Conservation (phyloP, 2,329 filamentous ascomycete species). For the Fusarium sp. region DNA sequence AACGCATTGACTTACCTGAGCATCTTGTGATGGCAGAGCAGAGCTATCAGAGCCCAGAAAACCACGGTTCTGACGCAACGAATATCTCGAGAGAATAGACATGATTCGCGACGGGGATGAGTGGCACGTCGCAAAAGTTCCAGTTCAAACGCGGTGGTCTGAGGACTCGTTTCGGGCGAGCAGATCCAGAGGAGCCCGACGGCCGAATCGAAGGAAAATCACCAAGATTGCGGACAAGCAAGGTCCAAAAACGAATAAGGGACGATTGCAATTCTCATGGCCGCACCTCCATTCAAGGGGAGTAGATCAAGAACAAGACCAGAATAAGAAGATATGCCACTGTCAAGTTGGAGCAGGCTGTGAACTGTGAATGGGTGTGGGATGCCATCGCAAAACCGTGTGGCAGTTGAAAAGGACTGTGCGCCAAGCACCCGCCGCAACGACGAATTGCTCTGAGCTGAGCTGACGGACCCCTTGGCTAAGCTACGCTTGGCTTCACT, state of each 20-base stretch:
- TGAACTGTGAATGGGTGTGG: constrained; percentile 33
- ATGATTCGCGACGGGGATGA: constrained; percentile 45
- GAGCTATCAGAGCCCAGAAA: constrained; percentile 66
- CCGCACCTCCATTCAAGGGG: constrained; percentile 18
- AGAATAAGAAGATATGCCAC: constrained; percentile 25
- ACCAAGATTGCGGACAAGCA: constrained; percentile 33
- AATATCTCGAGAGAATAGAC: constrained; percentile 49
- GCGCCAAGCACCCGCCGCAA: constrained; percentile 39
- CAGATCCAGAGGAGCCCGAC: constrained; percentile 18
- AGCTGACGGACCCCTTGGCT: constrained; percentile 36
- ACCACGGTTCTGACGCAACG: constrained; percentile 60
- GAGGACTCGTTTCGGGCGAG: constrained; percentile 17
- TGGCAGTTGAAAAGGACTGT: constrained; percentile 40
- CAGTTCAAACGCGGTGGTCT: constrained; percentile 29
- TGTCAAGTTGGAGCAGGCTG: constrained; percentile 38
- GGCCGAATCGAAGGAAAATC: constrained; percentile 12
- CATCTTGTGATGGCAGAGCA: constrained; percentile 63
- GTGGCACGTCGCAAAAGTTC: constrained; percentile 40
- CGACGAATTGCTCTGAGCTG: constrained; percentile 34
- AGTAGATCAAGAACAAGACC: constrained; percentile 3
- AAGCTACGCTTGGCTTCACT: constrained; percentile 30
- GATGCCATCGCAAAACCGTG: constrained; percentile 47
- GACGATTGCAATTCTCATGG: constrained; percentile 37
- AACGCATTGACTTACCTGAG: constrained; percentile 56
- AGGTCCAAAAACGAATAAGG: constrained; percentile 21